These are phyloP conservation scores for Aspergillus ruber DNA, from an alignment of 2,329 filamentous ascomycete genomes.

Conservation along the genomic window DNA sequence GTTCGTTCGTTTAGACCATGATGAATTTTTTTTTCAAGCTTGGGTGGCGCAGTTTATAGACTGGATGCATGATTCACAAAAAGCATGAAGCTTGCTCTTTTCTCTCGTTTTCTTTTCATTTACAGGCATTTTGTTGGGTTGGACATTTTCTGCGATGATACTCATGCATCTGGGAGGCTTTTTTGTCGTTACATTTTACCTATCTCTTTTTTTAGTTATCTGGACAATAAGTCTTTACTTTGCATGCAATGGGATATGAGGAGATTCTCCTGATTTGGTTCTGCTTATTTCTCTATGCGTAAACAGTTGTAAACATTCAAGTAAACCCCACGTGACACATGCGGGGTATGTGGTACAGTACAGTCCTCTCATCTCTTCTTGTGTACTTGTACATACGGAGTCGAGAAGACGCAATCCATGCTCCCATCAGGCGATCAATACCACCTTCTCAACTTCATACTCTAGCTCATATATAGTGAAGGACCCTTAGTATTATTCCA, in stretches of 20 bases:
- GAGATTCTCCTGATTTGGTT: background rate
- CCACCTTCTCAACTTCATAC: background rate
- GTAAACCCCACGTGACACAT: background rate
- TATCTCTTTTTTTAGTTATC: background rate
- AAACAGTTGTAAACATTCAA: too few relatives aligned
- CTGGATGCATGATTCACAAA: conserved; percentile 28
- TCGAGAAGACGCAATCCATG: conserved; percentile 3
- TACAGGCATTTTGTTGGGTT: background rate
- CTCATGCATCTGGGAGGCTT: conserved; percentile 33
- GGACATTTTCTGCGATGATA: conserved; percentile 17
- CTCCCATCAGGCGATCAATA: conserved; percentile 1
- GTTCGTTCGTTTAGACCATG: conserved; percentile 17
- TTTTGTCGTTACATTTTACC: conserved; percentile 8
- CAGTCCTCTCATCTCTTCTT: background rate
- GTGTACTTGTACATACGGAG: too few relatives aligned
- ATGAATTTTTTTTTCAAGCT: conserved; percentile 13
- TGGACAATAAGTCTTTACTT: too few relatives aligned
- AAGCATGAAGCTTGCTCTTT: conserved; percentile 19
- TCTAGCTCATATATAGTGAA: too few relatives aligned
- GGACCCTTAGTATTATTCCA: background rate
- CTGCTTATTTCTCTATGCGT: background rate
- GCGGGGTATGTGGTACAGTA: background rate
- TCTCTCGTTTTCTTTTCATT: conserved; percentile 11
- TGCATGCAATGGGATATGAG: too few relatives aligned
- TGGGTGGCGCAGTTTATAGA: conserved; percentile 30